Conservation (phyloP, 352 stramenopile species). For the Phytopythium chamaehyphon region DNA sequence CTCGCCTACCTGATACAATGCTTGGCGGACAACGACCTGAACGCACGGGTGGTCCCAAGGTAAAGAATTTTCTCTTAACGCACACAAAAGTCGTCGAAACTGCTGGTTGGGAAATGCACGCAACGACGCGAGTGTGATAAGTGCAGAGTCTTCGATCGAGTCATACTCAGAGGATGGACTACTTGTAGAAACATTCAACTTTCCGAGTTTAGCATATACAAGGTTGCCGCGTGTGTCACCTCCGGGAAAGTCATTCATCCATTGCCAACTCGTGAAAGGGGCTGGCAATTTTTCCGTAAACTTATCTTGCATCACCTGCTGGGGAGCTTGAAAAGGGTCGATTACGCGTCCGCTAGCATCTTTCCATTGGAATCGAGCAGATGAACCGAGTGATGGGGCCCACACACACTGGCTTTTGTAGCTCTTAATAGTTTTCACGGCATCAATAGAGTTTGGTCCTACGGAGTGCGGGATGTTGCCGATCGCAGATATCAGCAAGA, state of each 20-base stretch:
- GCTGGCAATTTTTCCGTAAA: conserved; percentile 32
- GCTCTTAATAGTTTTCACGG: conserved; percentile 8
- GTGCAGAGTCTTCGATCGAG: conserved; percentile 19
- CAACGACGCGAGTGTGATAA: conserved; percentile 31
- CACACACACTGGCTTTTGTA: conserved; percentile 31
- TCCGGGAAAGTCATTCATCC: conserved; percentile 40
- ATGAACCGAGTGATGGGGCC: conserved; percentile 18
- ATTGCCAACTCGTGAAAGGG: conserved; percentile 21
- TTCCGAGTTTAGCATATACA: conserved; percentile 31
- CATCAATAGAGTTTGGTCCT: conserved; percentile 15
- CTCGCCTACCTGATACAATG: conserved; percentile 40
- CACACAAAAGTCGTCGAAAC: conserved; percentile 35
- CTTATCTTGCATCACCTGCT: conserved; percentile 12
- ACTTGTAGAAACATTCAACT: not conserved
- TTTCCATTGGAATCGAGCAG: conserved; percentile 24
- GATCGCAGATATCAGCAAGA: not conserved
- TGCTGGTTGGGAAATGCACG: conserved; percentile 50
- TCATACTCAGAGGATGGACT: not conserved
- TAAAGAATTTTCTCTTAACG: conserved; percentile 32
- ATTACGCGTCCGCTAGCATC: conserved; percentile 11
- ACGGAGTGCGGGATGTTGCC: not conserved
- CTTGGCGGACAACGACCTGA: conserved; percentile 30
- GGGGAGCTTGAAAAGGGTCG: conserved; percentile 36
- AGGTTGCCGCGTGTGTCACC: conserved; percentile 33
- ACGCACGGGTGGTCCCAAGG: conserved; percentile 39